These are phyloP conservation scores for Strobilomyces echinocephalus DNA, from an alignment of 768 basidiomycete species.

Conservation along the genomic window DNA sequence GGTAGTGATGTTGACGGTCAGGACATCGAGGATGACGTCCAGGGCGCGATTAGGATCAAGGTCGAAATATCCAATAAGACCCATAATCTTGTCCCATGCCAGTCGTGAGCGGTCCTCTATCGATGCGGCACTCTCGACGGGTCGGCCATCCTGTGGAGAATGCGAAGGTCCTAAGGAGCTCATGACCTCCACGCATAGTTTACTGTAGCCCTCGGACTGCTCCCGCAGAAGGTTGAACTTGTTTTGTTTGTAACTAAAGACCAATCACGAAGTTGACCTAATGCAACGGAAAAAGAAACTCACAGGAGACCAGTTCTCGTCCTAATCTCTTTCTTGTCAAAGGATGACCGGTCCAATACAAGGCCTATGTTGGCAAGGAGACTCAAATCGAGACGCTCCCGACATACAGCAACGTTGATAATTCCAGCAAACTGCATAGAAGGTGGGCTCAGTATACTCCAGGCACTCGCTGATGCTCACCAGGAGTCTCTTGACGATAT, in stretches of 20 bases:
- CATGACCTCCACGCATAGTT: slow-evolving; percentile 80
- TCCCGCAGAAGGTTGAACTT: slow-evolving; percentile 98
- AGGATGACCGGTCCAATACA: slow-evolving; percentile 57
- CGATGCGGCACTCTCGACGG: slow-evolving; percentile 51
- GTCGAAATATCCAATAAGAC: slow-evolving; percentile 93
- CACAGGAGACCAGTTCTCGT: slow-evolving; percentile 79
- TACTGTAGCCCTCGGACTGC: slow-evolving; percentile 96
- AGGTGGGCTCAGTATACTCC: neutral
- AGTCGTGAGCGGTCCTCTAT: slow-evolving; percentile 62
- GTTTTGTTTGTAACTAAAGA: slow-evolving; percentile 88
- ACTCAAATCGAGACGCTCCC: slow-evolving; percentile 68
- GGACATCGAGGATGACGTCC: slow-evolving; percentile 89
- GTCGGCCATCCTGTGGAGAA: slow-evolving; percentile 58
- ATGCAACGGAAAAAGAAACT: slow-evolving; percentile 29
- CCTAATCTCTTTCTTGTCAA: slow-evolving; percentile 78
- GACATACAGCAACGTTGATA: slow-evolving; percentile 55
- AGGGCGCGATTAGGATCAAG: slow-evolving; percentile 91
- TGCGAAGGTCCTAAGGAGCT: slow-evolving; percentile 74
- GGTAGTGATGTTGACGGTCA: slow-evolving; percentile 73
- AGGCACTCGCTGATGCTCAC: slow-evolving; percentile 31
- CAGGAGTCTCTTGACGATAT: slow-evolving; percentile 56
- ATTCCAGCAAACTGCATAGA: slow-evolving; percentile 50
- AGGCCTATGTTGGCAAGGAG: slow-evolving; percentile 62
- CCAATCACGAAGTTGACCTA: neutral
- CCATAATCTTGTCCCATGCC: slow-evolving; percentile 81